phyloP scores from a whole-genome alignment of 352 stramenopile genomes.

The Globisporangium heterothallicum region DNA sequence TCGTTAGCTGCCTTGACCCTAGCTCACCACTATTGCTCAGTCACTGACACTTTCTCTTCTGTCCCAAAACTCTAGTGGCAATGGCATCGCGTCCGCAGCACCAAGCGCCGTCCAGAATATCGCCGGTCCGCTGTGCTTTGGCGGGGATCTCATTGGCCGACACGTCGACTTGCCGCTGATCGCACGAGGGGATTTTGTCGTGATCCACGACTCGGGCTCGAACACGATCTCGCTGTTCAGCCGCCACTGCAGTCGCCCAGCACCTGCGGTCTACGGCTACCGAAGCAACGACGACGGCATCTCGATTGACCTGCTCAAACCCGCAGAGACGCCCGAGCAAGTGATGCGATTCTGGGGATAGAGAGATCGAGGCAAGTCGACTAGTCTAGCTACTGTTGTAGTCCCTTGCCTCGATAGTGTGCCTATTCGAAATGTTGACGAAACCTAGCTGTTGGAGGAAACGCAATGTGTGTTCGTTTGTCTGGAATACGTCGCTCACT shows the following conservation, averaged over 20 bases:
- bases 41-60: slow-evolving; percentile 6
- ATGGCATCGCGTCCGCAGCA: slow-evolving; percentile 39
- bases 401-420: too few species aligned
- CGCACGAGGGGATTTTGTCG: slow-evolving; percentile 68
- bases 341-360: slow-evolving; percentile 81
- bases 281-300: slow-evolving; percentile 39
- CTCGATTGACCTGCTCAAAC: slow-evolving; percentile 63
- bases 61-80: slow-evolving; percentile 23
- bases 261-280: slow-evolving; percentile 82
- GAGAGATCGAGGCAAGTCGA: too few species aligned
- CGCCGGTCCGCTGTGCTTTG: slow-evolving; percentile 90
- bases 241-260: slow-evolving; percentile 79
- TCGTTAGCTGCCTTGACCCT: neutral
- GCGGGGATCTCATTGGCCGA: slow-evolving; percentile 83
- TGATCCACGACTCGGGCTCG: slow-evolving; percentile 82
- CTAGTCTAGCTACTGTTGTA: too few species aligned
- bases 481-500: too few species aligned
- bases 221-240: slow-evolving; percentile 89
- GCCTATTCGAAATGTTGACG: too few species aligned
- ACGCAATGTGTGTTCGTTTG: too few species aligned
- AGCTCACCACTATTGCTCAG: slow-evolving; percentile 1
- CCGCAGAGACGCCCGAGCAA: slow-evolving; percentile 65
- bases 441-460: too few species aligned
- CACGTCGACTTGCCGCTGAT: slow-evolving; percentile 54
- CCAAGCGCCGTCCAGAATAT: slow-evolving; percentile 62